These are phyloP conservation scores for Eimeria necatrix DNA, from an alignment of 169 alveolate species.

Conservation along the genomic window DNA sequence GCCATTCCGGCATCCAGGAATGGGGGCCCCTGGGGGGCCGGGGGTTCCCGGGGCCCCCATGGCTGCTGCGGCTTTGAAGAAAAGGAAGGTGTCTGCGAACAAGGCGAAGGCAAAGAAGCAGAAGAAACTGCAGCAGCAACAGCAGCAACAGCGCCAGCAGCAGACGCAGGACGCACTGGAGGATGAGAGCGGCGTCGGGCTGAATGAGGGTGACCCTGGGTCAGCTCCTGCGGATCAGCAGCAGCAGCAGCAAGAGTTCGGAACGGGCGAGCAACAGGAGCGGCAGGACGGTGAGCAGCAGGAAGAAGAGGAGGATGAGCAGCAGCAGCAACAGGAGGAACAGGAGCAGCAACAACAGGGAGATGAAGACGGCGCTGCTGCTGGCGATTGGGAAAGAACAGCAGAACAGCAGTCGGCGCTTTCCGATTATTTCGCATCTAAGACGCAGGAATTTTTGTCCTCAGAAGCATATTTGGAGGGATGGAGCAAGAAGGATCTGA, in stretches of 20 bases:
- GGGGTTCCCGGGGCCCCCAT: conserved; percentile 5
- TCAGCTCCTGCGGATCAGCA: conserved; percentile 16
- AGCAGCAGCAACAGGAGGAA: conserved; percentile 7
- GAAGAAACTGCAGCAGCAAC: conserved; percentile 45
- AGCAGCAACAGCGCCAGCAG: conserved; percentile 40
- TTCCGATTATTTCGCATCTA: conserved; percentile 36
- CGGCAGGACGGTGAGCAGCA: conserved; percentile 29
- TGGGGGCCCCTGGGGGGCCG: conserved; percentile 60
- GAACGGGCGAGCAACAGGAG: neutral
- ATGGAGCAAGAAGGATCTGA: conserved; percentile 73
- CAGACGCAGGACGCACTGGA: neutral
- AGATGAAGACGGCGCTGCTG: conserved; percentile 30
- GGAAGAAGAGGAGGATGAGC: conserved; percentile 24
- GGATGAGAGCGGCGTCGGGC: neutral
- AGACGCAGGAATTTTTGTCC: conserved; percentile 64
- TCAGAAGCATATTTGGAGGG: conserved; percentile 76
- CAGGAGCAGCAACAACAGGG: conserved; percentile 13
- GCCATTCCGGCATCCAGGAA: conserved; percentile 36
- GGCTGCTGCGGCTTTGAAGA: conserved; percentile 14
- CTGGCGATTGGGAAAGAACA: conserved; percentile 54
- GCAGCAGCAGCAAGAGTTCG: conserved; percentile 48
- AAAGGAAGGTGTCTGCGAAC: conserved; percentile 28
- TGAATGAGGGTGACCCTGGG: neutral
- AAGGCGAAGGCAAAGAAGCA: conserved; percentile 65
- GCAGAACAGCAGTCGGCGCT: conserved; percentile 64